These are phyloP conservation scores for Glaciozyma martinii DNA, from an alignment of 768 basidiomycete genomes.

Conservation along the genomic window DNA sequence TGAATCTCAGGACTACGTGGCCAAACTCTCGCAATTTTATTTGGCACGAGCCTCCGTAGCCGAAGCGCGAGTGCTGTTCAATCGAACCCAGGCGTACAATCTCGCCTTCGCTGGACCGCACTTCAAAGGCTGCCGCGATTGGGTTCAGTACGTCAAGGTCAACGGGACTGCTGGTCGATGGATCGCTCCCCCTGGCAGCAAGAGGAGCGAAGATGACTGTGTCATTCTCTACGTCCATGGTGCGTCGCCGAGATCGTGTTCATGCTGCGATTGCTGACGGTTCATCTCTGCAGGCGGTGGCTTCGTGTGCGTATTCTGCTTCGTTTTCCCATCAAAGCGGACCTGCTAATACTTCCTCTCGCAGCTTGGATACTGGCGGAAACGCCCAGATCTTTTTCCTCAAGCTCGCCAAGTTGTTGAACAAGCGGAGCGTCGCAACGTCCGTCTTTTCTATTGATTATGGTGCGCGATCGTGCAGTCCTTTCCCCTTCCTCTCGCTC, in stretches of 20 bases:
- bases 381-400: background rate
- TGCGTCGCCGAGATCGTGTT: background rate
- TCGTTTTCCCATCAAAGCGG: accelerated
- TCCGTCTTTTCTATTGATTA: conserved; percentile 22
- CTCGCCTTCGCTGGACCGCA: background rate
- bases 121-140: background rate
- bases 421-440: conserved; percentile 14
- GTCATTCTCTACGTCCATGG: conserved; percentile 24
- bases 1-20: background rate
- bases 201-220: conserved; percentile 15
- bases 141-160: background rate
- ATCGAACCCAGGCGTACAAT: background rate
- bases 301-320: background rate
- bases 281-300: conserved; percentile 1
- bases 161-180: conserved; percentile 16
- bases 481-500: background rate
- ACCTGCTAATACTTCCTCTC: too few species aligned
- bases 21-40: background rate
- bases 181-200: conserved; percentile 15
- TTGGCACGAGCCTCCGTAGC: background rate
- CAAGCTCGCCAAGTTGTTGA: background rate
- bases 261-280: background rate
- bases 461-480: background rate
- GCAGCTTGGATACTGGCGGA: conserved; percentile 1
- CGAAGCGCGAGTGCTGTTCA: background rate